Base-by-base conservation (phyloP, 306 rosid genomes). In the Hippophae rhamnoides region DNA sequence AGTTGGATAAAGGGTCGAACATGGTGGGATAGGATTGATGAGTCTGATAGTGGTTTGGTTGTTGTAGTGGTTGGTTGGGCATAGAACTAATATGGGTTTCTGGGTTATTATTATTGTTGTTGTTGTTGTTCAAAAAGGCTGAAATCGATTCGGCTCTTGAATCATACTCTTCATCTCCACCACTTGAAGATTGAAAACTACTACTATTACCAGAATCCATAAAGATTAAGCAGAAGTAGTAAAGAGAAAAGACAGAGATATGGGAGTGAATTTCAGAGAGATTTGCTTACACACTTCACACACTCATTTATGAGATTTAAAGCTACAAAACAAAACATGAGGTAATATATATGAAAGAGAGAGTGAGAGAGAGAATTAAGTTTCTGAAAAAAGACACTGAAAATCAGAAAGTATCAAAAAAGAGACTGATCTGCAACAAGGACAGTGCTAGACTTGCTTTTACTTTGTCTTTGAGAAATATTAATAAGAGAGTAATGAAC, bases 131-230 rank as follows among this genome's bases (percentile, higher is more conserved):
- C 49, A 84, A 66, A 61, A 90, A 73, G 13, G 79, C 69, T 0
- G 95, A 82, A 68, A 83, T 60, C 40, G 87, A 72, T 5, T 75
- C 84, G 26, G 77, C 82, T 72, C 95, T 87, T 80, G 96, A 92
- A 58, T 92, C 93, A 65, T 83, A 82, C 71, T 86, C 95, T 3
- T 92, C 95, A 1, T 86, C 99, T 26, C 81, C 96, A 50, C 96
- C 87, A 52, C 98, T 92, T 3, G 96, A 88, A 23, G 96, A 88
- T 54, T 88, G 96, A 66, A 92, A 66, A 66, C 99, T 92, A 1
- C 90, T 93, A 76, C 90, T 92, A 68, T 86, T 85, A 6, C 73
- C 82, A 1, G 96, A 92, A 80, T 92, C 99, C 99, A 92, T 83
- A 14, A 53, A 47, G 23, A 8, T 14, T 7, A 49, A 42, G 13